Evolutionary conservation across 2,329 filamentous ascomycete genomes (phyloP).

Genomic region (Verticillium albo-atrum): DNA sequence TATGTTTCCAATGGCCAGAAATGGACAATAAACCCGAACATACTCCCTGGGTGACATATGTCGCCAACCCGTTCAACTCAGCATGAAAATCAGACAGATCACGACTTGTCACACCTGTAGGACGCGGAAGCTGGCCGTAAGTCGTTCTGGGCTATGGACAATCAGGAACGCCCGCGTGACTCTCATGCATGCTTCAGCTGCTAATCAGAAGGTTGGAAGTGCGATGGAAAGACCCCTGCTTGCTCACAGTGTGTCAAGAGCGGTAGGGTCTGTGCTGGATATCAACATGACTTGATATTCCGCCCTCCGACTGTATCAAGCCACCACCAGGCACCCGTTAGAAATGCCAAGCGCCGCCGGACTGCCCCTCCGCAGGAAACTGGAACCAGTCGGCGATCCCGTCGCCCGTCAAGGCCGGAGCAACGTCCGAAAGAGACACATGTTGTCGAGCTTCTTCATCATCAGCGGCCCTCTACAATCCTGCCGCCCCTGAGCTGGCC

Average conservation of each 20-base stretch:
- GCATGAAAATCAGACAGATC: slow-evolving; percentile 17
- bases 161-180: neutral
- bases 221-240: slow-evolving; percentile 17
- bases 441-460: neutral
- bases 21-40: neutral
- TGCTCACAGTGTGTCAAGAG: slow-evolving; percentile 18
- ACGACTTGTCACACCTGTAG: slow-evolving; percentile 20
- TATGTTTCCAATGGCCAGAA: neutral
- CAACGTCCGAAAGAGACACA: neutral
- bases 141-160: neutral
- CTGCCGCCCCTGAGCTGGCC: slow-evolving; percentile 13
- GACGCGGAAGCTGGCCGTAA: slow-evolving; percentile 17
- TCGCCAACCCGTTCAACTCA: neutral
- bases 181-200: neutral
- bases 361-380: neutral
- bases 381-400: neutral
- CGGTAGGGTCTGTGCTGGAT: slow-evolving; percentile 16
- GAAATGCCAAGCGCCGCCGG: neutral
- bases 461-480: neutral
- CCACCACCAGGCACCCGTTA: neutral
- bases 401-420: neutral
- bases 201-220: slow-evolving; percentile 10
- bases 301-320: neutral
- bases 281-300: slow-evolving; percentile 20
- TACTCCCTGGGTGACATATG: neutral